Percentiles rank a stretch among this genome's conserved stretches.
Evolutionary conservation across 2,329 filamentous ascomycete genomes (phyloP).

Genomic region (Pestalotiopsis sp.): DNA sequence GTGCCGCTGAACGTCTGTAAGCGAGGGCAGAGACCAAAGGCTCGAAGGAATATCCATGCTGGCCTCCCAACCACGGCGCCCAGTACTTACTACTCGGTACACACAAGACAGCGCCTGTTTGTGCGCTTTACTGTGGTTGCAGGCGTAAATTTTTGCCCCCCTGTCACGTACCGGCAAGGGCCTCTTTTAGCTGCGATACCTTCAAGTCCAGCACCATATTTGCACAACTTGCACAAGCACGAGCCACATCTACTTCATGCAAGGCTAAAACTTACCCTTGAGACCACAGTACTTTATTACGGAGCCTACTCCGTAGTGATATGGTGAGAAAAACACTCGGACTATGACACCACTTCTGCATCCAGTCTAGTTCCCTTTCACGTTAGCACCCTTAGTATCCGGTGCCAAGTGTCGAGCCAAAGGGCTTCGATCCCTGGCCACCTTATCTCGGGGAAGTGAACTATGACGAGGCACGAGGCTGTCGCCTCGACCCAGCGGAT

Average conservation of each 20-base stretch:
- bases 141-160: no score
- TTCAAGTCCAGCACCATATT: no score
- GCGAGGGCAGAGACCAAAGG: constrained; percentile 3
- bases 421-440: constrained; percentile 9
- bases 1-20: constrained; percentile 8
- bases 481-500: not conserved
- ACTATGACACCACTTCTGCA: constrained; percentile 14
- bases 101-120: not conserved
- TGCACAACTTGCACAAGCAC: no score
- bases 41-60: constrained; percentile 15
- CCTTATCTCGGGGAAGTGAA: constrained; percentile 12
- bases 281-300: no score
- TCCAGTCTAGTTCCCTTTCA: constrained; percentile 9
- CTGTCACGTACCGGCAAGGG: no score
- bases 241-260: no score
- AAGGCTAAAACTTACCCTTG: no score
- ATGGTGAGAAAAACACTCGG: not conserved
- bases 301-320: not conserved
- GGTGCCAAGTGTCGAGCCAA: constrained; percentile 11
- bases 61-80: not conserved
- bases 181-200: no score
- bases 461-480: constrained; percentile 11
- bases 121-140: not conserved
- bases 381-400: not conserved
- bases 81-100: not conserved